Percentiles rank a stretch among this genome's conserved stretches.
Conservation (phyloP, 225 moss, liverwort and hornwort species). For the Physcomitrellopsis africana region DNA sequence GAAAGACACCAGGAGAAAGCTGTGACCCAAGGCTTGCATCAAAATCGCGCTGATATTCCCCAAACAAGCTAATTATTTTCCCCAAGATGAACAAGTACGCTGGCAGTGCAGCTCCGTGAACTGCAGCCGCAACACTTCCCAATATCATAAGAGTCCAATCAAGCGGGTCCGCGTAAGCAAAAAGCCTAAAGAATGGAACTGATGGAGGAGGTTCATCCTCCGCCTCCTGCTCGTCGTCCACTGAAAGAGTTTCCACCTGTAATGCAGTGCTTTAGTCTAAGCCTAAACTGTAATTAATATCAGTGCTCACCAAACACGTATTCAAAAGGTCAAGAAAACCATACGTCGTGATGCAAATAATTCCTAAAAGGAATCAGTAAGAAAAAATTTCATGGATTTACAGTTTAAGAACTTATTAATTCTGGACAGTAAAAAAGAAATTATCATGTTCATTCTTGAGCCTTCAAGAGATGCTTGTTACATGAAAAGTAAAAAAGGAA, state of each 20-base stretch:
- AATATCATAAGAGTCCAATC: constrained; percentile 92
- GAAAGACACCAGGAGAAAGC: constrained; percentile 38
- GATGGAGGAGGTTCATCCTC: constrained; percentile 82
- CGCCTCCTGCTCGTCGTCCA: constrained; percentile 66
- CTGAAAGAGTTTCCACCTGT: constrained; percentile 54
- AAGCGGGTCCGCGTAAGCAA: constrained; percentile 80
- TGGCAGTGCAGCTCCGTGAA: constrained; percentile 91
- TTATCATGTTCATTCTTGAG: constrained; percentile 5
- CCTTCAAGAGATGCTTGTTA: too few species aligned
- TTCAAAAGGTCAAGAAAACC: constrained; percentile 7
- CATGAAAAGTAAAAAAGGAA: too few species aligned
- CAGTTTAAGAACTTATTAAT: constrained; percentile 3
- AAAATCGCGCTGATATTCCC: constrained; percentile 56
- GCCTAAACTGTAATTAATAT: constrained; percentile 5
- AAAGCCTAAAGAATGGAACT: constrained; percentile 93
- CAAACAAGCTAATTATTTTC: constrained; percentile 83
- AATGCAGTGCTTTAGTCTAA: constrained; percentile 24
- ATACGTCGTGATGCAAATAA: not conserved
- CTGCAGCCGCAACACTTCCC: constrained; percentile 78
- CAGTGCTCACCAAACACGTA: constrained; percentile 24
- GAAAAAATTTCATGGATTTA: constrained; percentile 2
- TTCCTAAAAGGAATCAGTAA: constrained; percentile 4
- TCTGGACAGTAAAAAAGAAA: not conserved
- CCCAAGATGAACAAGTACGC: constrained; percentile 79
- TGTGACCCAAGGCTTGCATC: constrained; percentile 28